phyloP scores from a whole-genome alignment of 805 yeast genomes.

The Candida namnaoensis region DNA sequence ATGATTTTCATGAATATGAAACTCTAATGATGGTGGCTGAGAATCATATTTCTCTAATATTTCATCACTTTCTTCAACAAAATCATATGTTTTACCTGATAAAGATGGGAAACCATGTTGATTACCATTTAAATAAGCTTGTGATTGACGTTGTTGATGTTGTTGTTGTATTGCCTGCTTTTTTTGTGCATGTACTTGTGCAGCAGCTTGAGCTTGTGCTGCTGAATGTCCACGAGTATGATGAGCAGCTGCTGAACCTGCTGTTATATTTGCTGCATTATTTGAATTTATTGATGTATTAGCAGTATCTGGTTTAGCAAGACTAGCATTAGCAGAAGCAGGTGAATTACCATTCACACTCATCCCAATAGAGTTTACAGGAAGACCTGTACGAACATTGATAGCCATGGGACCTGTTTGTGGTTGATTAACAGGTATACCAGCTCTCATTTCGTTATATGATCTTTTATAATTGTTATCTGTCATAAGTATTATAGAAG shows the following conservation, averaged over 20 bases:
- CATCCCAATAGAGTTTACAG: too few species aligned
- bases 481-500: too few species aligned
- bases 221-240: conserved; percentile 1
- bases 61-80: conserved; percentile 65
- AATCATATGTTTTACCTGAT: conserved; percentile 40
- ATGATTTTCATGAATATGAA: conserved; percentile 88
- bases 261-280: conserved; percentile 2
- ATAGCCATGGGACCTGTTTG: neutral
- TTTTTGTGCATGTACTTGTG: conserved; percentile 15
- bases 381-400: too few species aligned
- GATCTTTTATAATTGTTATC: conserved; percentile 5
- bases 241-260: conserved; percentile 8
- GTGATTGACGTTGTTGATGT: conserved; percentile 17
- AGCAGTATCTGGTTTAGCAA: conserved; percentile 16
- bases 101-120: conserved; percentile 10
- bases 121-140: conserved; percentile 23
- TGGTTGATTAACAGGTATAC: neutral
- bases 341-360: too few species aligned
- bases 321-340: neutral
- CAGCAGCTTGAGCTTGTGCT: conserved; percentile 10
- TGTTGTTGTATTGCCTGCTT: conserved; percentile 14
- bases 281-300: neutral
- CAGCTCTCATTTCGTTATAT: conserved; percentile 10
- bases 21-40: conserved; percentile 73
- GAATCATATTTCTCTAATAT: conserved; percentile 69